A percentile compares a stretch with the other conserved stretches of the same genome.
Evolutionary conservation across 495 filamentous ascomycete genomes (phyloP).

Genomic region (Neurospora tetraspora): DNA sequence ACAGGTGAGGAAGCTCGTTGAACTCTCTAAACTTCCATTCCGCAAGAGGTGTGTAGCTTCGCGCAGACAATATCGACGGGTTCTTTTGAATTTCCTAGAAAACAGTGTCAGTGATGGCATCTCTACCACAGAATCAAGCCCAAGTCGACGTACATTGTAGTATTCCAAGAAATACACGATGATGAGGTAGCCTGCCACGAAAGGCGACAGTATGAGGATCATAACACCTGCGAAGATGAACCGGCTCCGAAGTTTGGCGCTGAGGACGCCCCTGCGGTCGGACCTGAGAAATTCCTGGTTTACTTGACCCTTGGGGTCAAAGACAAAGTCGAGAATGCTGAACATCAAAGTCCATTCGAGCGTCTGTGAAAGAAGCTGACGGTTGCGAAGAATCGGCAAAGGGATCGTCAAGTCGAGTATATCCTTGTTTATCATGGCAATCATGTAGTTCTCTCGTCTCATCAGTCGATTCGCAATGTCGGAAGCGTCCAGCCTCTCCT

Average conservation of each 20-base stretch:
- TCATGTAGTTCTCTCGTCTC: slow-evolving; percentile 93
- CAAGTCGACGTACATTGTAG: slow-evolving; percentile 55
- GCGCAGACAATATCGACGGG: slow-evolving; percentile 63
- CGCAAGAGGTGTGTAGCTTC: slow-evolving; percentile 85
- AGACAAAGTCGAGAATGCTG: slow-evolving; percentile 87
- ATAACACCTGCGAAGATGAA: slow-evolving; percentile 76
- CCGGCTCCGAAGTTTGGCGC: slow-evolving; percentile 59
- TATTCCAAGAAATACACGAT: slow-evolving; percentile 86
- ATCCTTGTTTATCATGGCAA: slow-evolving; percentile 94
- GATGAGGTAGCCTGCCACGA: slow-evolving; percentile 71
- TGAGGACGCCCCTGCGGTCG: slow-evolving; percentile 66
- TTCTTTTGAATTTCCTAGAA: slow-evolving; percentile 81
- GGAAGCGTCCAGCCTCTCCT: slow-evolving; percentile 90
- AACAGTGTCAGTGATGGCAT: slow-evolving; percentile 6
- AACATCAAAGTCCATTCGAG: slow-evolving; percentile 83
- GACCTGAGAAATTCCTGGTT: slow-evolving; percentile 74
- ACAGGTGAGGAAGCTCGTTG: slow-evolving; percentile 90
- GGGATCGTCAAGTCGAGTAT: slow-evolving; percentile 78
- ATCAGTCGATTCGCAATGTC: slow-evolving; percentile 96
- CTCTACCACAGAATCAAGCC: neutral
- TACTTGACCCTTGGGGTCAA: slow-evolving; percentile 78
- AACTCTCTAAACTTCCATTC: slow-evolving; percentile 99
- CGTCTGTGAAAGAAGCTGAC: slow-evolving; percentile 69
- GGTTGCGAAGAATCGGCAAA: slow-evolving; percentile 68
- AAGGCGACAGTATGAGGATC: slow-evolving; percentile 76